Evolutionary conservation across 805 yeast species (phyloP).

Genomic region (Yarrowia phangngaensis): DNA sequence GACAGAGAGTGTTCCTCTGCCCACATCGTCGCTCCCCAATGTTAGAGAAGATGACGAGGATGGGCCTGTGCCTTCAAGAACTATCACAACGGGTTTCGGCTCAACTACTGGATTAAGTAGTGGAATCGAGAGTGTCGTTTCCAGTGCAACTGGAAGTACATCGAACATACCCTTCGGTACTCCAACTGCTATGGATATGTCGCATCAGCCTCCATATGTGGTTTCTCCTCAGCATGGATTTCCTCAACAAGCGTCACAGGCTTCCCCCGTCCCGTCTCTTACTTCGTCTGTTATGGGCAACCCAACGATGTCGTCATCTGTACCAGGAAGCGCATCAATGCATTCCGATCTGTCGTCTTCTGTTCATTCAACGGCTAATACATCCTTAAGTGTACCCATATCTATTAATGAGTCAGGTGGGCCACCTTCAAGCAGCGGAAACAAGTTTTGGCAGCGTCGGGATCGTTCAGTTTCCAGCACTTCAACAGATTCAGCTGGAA

Average conservation of each 20-base stretch:
- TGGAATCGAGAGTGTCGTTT: slow-evolving; percentile 10
- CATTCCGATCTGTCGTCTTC: slow-evolving; percentile 24
- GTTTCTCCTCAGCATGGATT: slow-evolving; percentile 10
- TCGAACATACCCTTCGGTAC: background rate
- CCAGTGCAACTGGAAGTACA: slow-evolving; percentile 6
- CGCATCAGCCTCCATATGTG: background rate
- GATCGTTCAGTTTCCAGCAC: slow-evolving; percentile 21
- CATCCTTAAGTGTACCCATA: slow-evolving; percentile 16
- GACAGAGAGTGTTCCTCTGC: slow-evolving; percentile 16
- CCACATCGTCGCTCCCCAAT: slow-evolving; percentile 17
- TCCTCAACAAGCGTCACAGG: slow-evolving; percentile 10
- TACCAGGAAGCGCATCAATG: slow-evolving; percentile 18
- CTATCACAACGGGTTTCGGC: background rate
- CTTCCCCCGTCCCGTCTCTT: slow-evolving; percentile 5
- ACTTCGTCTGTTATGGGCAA: slow-evolving; percentile 11
- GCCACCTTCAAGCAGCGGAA: slow-evolving; percentile 18
- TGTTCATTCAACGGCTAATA: slow-evolving; percentile 14
- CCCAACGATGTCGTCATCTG: slow-evolving; percentile 17
- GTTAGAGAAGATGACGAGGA: slow-evolving; percentile 16
- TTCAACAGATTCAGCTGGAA: slow-evolving; percentile 21
- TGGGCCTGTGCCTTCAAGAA: background rate
- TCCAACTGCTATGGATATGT: background rate
- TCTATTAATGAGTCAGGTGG: background rate
- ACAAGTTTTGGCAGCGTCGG: slow-evolving; percentile 26
- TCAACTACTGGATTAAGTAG: slow-evolving; percentile 13